Conservation (phyloP, 441 rosid genomes). For the Syzygium syzygioides region DNA sequence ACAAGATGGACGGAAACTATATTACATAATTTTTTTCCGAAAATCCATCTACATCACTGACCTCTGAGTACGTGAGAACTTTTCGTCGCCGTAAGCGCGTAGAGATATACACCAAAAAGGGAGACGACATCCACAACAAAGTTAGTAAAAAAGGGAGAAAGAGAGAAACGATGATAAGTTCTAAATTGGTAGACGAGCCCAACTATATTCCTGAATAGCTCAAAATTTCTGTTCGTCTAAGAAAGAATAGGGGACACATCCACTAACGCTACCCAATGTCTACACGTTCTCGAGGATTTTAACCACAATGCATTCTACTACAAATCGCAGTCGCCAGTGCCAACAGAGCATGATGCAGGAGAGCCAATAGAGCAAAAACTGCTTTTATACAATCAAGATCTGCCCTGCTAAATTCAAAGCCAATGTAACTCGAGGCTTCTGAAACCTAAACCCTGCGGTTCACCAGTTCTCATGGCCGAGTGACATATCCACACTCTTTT, state of each 20-base stretch:
- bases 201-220: background rate
- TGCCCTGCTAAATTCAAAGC: background rate
- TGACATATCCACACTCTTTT: background rate
- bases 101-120: background rate
- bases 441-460: background rate
- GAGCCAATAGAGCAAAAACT: background rate
- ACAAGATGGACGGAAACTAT: background rate
- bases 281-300: background rate
- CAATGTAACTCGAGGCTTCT: background rate
- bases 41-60: background rate
- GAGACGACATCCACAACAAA: background rate
- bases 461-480: background rate
- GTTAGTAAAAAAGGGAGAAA: background rate
- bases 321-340: background rate
- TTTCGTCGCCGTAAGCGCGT: background rate
- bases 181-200: too few species aligned
- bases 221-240: background rate
- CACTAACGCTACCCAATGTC: background rate
- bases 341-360: background rate
- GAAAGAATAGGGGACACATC: background rate
- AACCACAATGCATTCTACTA: background rate
- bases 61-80: background rate
- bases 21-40: background rate
- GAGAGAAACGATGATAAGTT: background rate
- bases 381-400: background rate